Evolutionary conservation across 2,329 filamentous ascomycete genomes (phyloP), one percentile per base, ranked within the genome.

Genomic region (Colletotrichum ledebouriae): DNA sequence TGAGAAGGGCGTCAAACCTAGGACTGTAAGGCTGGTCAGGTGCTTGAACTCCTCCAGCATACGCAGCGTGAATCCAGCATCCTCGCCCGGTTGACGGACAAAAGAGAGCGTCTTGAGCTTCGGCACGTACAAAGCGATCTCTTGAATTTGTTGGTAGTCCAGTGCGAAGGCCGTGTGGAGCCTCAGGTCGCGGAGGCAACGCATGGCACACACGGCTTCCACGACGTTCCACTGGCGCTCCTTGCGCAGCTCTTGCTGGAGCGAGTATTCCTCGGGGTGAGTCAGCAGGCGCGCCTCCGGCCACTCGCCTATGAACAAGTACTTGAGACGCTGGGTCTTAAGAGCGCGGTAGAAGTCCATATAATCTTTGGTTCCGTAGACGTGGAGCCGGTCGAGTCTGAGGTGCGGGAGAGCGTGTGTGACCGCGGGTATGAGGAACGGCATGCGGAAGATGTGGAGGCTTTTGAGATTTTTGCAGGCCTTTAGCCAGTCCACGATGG

Each of bases 121-220:
- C 4, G 50, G 50, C 5, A 57, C 50, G 10, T 37, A 20, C 15
- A 3, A 29, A 11, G 37, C 42, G 17, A 63, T 29, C 4, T 13
- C 2, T 4, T 34, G n/a, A 6, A 67, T 22, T 25, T 63, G 50
- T 12, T 15, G 6, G 7, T 5, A 15, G 4, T 10, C 17, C 1
- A 63, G 15, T 9, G 42, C 2, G 25, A 50, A 67, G 2, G 11
- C 29, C 2, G 64, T 67, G 25, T 63, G 64, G 10, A 67, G 59
- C 9, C 50, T 57, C 25, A 67, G 25, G 44, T 63, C 44, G n/a
- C 44, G 64, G 20, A 67, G 64, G 37, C 46, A 13, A 13, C 37
- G 59, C 64, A 67, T 63, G 7, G 64, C 52, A 6, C 20, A 20
- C 22, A 67, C 64, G 15, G 64, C 64, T 3, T 57, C 46, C 44